Conservation (phyloP, 352 stramenopile species). For the Phytopythium aichiense region DNA sequence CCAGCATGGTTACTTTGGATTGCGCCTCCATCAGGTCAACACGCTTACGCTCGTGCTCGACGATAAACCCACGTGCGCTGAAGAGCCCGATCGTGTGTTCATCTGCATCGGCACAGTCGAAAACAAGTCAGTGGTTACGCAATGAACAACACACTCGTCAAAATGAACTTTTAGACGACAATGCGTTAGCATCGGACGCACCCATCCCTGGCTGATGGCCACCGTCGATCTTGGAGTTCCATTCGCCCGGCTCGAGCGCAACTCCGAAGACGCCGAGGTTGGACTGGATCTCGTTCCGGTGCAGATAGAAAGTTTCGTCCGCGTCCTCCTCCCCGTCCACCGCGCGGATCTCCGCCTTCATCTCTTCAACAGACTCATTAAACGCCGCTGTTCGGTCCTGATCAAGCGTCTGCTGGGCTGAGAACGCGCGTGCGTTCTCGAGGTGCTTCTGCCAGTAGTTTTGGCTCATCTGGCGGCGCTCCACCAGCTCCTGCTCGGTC, state of each 20-base stretch:
- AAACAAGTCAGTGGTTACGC: background rate
- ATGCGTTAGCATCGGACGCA: constrained; percentile 12
- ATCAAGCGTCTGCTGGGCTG: constrained; percentile 34
- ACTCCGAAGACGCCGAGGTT: constrained; percentile 59
- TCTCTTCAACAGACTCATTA: constrained; percentile 19
- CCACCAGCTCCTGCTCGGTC: constrained; percentile 18
- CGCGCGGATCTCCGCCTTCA: constrained; percentile 33
- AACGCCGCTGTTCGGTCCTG: constrained; percentile 20
- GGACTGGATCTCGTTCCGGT: constrained; percentile 30
- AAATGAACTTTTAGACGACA: background rate
- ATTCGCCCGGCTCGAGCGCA: constrained; percentile 42
- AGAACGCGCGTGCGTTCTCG: constrained; percentile 37
- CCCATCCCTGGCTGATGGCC: constrained; percentile 41
- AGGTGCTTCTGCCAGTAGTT: constrained; percentile 75
- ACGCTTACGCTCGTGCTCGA: constrained; percentile 46
- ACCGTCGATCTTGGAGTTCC: constrained; percentile 42
- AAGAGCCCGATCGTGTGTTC: constrained; percentile 49
- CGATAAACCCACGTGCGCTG: constrained; percentile 30
- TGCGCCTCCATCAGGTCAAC: constrained; percentile 48
- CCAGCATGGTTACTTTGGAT: constrained; percentile 40
- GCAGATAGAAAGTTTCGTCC: constrained; percentile 14
- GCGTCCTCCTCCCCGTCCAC: constrained; percentile 25
- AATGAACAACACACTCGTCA: background rate
- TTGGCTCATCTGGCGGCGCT: constrained; percentile 50
- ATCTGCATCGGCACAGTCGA: constrained; percentile 16